Evolutionary conservation across 2,329 filamentous ascomycete genomes (phyloP).

Genomic region (Diaporthe velutina): DNA sequence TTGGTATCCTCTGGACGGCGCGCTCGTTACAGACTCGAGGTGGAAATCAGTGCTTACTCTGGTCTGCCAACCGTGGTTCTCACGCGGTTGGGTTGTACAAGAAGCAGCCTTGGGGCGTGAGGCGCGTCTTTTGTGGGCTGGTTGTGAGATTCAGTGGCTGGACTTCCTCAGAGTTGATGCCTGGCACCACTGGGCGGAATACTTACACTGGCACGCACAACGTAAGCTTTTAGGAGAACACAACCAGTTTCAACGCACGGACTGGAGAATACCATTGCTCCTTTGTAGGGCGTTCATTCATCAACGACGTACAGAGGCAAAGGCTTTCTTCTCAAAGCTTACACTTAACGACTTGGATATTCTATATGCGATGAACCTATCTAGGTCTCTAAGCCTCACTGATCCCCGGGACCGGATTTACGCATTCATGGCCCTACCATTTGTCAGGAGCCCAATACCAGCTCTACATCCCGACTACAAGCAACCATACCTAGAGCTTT

Average conservation of each 20-base stretch:
- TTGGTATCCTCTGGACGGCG: background rate
- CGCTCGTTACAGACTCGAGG: background rate
- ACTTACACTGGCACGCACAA: too few relatives aligned
- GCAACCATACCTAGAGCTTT: background rate
- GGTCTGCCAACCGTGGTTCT: background rate
- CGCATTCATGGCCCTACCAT: conserved; percentile 23
- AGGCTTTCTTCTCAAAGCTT: fast-evolving
- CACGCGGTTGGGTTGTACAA: conserved; percentile 22
- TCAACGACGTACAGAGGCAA: too few relatives aligned
- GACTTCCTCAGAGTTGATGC: background rate
- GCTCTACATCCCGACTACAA: background rate
- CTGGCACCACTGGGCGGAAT: too few relatives aligned
- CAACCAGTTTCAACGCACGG: too few relatives aligned
- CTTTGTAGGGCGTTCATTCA: too few relatives aligned
- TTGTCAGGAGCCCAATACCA: background rate
- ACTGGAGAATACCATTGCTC: too few relatives aligned
- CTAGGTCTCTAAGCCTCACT: background rate
- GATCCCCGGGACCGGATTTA: conserved; percentile 25
- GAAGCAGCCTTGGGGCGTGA: conserved; percentile 3
- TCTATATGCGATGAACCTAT: fast-evolving
- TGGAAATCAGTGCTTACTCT: background rate
- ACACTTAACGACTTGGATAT: background rate
- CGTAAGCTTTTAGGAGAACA: too few relatives aligned
- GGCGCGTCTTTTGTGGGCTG: background rate
- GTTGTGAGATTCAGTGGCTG: background rate